Evolutionary conservation across 2,329 filamentous ascomycete species (phyloP).

Genomic region (Colletotrichum sidae): DNA sequence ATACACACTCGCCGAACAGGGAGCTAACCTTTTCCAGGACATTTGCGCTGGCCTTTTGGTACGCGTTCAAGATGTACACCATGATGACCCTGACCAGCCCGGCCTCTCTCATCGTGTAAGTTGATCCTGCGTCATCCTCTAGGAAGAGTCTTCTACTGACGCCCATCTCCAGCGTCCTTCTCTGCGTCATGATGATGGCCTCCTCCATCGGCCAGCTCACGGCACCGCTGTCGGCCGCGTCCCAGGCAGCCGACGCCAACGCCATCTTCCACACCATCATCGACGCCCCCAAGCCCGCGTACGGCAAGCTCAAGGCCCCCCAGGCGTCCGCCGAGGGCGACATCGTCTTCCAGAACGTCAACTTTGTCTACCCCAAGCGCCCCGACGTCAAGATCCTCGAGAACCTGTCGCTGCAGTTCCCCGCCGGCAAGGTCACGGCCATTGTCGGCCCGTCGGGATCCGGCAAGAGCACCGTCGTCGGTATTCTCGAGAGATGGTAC

Average conservation of each 20-base stretch:
- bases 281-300: slow-evolving; percentile 55
- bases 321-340: slow-evolving; percentile 63
- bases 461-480: slow-evolving; percentile 54
- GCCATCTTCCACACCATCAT: slow-evolving; percentile 54
- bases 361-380: slow-evolving; percentile 50
- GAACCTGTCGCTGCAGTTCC: slow-evolving; percentile 47
- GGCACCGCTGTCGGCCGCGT: slow-evolving; percentile 48
- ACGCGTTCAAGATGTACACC: slow-evolving; percentile 39
- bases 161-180: slow-evolving; percentile 35
- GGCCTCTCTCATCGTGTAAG: slow-evolving; percentile 41
- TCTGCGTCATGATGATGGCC: slow-evolving; percentile 44
- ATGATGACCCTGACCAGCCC: slow-evolving; percentile 38
- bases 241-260: slow-evolving; percentile 50
- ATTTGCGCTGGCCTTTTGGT: slow-evolving; percentile 40
- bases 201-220: slow-evolving; percentile 47
- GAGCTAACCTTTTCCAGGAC: slow-evolving; percentile 31
- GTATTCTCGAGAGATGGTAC: slow-evolving; percentile 54
- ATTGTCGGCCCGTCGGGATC: slow-evolving; percentile 50
- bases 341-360: slow-evolving; percentile 55
- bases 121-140: not conserved
- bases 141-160: not conserved
- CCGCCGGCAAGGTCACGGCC: slow-evolving; percentile 48
- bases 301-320: slow-evolving; percentile 57
- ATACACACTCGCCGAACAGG: no score
- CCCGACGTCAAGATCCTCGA: slow-evolving; percentile 48